These are phyloP conservation scores for Jacaranda mimosifolia DNA, from an alignment of 257 asterid genomes.

Conservation along the genomic window DNA sequence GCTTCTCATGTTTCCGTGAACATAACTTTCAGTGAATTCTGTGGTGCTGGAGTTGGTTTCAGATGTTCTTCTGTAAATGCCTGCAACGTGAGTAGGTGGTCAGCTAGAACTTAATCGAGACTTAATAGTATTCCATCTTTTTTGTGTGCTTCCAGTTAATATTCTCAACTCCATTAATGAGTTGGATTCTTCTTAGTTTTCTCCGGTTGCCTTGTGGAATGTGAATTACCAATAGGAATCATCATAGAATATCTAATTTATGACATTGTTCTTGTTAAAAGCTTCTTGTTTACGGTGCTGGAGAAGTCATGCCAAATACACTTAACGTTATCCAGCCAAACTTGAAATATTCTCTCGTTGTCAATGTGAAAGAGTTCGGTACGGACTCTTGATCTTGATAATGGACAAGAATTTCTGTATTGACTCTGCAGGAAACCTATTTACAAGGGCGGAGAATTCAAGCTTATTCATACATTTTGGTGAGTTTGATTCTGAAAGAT, in stretches of 20 bases:
- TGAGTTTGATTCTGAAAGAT: slow-evolving; percentile 43
- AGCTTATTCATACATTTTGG: slow-evolving; percentile 77
- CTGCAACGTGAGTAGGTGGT: slow-evolving; percentile 87
- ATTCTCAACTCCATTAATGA: background rate
- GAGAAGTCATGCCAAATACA: slow-evolving; percentile 74
- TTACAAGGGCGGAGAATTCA: slow-evolving; percentile 77
- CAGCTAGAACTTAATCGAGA: slow-evolving; percentile 36
- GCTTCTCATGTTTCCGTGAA: slow-evolving; percentile 70
- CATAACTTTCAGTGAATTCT: slow-evolving; percentile 78
- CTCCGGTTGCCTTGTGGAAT: background rate
- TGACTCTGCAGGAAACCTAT: slow-evolving; percentile 84
- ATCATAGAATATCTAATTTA: background rate
- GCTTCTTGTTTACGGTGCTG: slow-evolving; percentile 89
- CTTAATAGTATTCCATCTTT: background rate
- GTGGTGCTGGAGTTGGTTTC: slow-evolving; percentile 70
- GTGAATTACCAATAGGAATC: too few relatives aligned
- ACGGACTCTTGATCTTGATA: slow-evolving; percentile 68
- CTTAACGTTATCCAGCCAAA: slow-evolving; percentile 60
- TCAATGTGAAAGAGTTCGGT: slow-evolving; percentile 62
- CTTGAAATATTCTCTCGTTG: slow-evolving; percentile 63
- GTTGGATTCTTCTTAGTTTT: background rate
- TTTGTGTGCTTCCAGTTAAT: background rate
- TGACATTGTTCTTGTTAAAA: slow-evolving; percentile 39
- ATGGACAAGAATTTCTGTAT: slow-evolving; percentile 81
- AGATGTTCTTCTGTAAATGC: slow-evolving; percentile 68